Conservation (phyloP, 2,329 filamentous ascomycete genomes). For the Verruconis gallopava region DNA sequence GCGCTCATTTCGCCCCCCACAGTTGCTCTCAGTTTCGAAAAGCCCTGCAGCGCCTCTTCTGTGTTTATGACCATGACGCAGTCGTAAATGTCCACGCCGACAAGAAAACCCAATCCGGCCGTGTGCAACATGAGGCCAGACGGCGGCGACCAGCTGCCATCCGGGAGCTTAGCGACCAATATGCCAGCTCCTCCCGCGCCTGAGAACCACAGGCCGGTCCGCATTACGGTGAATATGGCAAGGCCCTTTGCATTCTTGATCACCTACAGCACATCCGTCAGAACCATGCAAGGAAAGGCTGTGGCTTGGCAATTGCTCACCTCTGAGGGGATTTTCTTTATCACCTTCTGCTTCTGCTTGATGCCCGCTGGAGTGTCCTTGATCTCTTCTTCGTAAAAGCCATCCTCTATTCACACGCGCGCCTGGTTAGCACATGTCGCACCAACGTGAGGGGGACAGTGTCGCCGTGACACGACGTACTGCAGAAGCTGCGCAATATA, state of each 20-base stretch:
- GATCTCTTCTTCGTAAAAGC: constrained; percentile 50
- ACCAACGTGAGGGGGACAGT: constrained; percentile 10
- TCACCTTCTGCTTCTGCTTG: constrained; percentile 46
- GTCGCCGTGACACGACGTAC: constrained; percentile 41
- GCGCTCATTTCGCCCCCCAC: constrained; percentile 71
- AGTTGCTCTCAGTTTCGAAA: constrained; percentile 66
- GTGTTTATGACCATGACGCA: constrained; percentile 81
- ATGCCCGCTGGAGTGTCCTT: constrained; percentile 21
- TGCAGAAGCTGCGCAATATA: constrained; percentile 83
- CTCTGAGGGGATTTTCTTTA: constrained; percentile 72
- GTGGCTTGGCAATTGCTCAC: constrained; percentile 15
- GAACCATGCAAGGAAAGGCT: background rate
- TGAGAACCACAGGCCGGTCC: constrained; percentile 81
- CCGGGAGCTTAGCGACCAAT: constrained; percentile 68
- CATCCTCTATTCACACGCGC: constrained; percentile 43
- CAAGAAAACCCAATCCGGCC: constrained; percentile 73
- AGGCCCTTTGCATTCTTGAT: constrained; percentile 82
- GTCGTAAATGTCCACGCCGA: constrained; percentile 91
- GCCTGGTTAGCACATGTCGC: constrained; percentile 13
- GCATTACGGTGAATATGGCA: constrained; percentile 91
- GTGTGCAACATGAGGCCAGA: constrained; percentile 87
- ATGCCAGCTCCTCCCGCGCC: constrained; percentile 85
- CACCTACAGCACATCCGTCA: constrained; percentile 35
- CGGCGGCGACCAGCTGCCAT: constrained; percentile 83
- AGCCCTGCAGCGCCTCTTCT: constrained; percentile 61